Evolutionary conservation across 2,329 filamentous ascomycete genomes (phyloP).

Genomic region (Cadophora luteo-olivacea): DNA sequence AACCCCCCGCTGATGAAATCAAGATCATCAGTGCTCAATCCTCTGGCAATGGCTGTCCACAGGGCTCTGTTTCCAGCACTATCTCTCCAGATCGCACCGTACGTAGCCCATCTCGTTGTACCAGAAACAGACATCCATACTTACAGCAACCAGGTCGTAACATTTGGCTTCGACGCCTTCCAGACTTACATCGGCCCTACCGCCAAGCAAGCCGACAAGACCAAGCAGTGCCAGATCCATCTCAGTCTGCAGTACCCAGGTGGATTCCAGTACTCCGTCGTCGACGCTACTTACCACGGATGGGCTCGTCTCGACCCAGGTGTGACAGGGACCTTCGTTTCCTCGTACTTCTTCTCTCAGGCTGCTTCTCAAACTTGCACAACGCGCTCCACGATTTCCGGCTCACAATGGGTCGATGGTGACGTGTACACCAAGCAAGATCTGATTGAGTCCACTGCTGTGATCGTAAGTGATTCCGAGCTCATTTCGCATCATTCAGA

Average conservation of each 20-base stretch:
- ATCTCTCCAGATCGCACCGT: conserved; percentile 29
- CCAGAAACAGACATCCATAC: neutral
- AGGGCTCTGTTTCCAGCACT: conserved; percentile 30
- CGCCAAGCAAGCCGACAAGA: conserved; percentile 31
- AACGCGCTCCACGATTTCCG: conserved; percentile 32
- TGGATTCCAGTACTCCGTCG: conserved; percentile 35
- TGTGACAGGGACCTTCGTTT: conserved; percentile 33
- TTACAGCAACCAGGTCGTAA: conserved; percentile 16
- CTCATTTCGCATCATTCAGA: neutral
- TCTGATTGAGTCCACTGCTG: conserved; percentile 29
- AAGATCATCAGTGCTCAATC: conserved; percentile 29
- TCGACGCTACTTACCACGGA: conserved; percentile 35
- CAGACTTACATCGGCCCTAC: conserved; percentile 36
- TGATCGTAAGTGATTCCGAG: conserved; percentile 18
- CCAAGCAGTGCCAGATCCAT: conserved; percentile 36
- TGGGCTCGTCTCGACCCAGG: conserved; percentile 33
- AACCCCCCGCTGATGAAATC: conserved; percentile 24
- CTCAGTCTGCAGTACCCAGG: conserved; percentile 34
- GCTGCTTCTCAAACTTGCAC: conserved; percentile 32
- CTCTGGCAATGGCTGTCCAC: conserved; percentile 35
- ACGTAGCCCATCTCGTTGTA: neutral
- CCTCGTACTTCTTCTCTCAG: conserved; percentile 37
- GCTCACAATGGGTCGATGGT: conserved; percentile 28
- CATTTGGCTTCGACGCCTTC: conserved; percentile 32
- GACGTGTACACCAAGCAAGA: conserved; percentile 36